phyloP scores from a whole-genome alignment of 129 eudicot species.

The Flaveria linearis region DNA sequence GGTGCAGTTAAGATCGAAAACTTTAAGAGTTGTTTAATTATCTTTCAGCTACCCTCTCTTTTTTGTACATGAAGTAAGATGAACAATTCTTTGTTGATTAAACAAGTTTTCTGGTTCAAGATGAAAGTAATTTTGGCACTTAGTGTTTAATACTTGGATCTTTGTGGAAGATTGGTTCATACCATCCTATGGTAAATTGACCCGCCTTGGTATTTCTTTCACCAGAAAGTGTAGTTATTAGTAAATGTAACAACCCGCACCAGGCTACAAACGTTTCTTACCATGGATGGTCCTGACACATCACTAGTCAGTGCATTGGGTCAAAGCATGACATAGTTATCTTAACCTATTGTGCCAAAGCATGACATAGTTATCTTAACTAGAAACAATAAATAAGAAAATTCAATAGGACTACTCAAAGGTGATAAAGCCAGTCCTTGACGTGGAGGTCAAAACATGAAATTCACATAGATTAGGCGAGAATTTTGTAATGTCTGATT shows the following conservation, averaged over 20 bases:
- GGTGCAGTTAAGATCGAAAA: neutral
- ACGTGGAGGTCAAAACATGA: neutral
- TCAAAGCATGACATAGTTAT: too few species aligned
- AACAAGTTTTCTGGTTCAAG: neutral
- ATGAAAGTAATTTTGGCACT: neutral
- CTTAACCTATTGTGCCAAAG: too few species aligned
- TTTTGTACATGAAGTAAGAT: neutral
- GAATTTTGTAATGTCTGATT: neutral
- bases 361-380: neutral
- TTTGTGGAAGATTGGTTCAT: neutral
- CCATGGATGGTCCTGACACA: too few species aligned
- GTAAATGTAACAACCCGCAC: too few species aligned
- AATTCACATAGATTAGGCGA: neutral
- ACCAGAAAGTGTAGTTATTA: too few species aligned
- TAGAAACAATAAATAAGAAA: too few species aligned
- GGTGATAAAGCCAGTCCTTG: neutral
- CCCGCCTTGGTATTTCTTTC: too few species aligned
- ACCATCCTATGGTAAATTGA: neutral
- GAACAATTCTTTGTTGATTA: neutral
- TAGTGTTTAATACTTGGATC: neutral
- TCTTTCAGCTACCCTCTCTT: neutral
- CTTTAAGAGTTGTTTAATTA: neutral
- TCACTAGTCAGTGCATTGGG: too few species aligned
- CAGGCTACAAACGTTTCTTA: too few species aligned
- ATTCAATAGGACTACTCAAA: neutral